A percentile compares a stretch with the other conserved stretches of the same genome.
phyloP scores from a whole-genome alignment of 78 protist genomes.

The Creolimax fragrantissima region DNA sequence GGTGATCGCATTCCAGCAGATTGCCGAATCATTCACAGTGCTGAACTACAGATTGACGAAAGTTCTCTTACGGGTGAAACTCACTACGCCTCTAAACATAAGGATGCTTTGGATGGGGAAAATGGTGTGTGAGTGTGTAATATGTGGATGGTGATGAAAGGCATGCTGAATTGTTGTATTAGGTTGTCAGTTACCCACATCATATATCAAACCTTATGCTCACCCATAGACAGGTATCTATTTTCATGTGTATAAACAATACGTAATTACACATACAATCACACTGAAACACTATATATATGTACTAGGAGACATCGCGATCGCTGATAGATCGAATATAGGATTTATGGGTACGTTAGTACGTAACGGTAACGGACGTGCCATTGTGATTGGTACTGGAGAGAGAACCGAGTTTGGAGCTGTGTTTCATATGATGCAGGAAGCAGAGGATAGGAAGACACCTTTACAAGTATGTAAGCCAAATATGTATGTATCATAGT shows the following conservation, averaged over 20 bases:
- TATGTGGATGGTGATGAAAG: not conserved
- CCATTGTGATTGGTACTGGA: constrained; percentile 72
- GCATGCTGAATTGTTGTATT: too few species aligned
- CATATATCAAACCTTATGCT: too few species aligned
- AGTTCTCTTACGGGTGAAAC: constrained; percentile 40
- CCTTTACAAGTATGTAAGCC: constrained; percentile 43
- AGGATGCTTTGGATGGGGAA: not conserved
- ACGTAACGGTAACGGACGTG: constrained; percentile 56
- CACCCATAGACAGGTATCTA: too few species aligned
- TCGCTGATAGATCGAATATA: constrained; percentile 11
- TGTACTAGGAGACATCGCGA: constrained; percentile 28
- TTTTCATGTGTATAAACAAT: too few species aligned
- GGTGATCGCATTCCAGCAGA: constrained; percentile 64
- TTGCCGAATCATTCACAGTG: constrained; percentile 31
- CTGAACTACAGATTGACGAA: constrained; percentile 31
- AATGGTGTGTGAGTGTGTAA: not conserved
- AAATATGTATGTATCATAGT: too few species aligned
- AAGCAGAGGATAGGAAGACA: constrained; percentile 42
- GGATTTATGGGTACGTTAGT: constrained; percentile 47
- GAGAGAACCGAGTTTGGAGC: constrained; percentile 76
- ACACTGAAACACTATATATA: too few species aligned
- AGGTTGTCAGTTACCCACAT: too few species aligned
- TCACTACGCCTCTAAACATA: not conserved
- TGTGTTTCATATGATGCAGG: constrained; percentile 50
- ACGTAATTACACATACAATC: too few species aligned